These are phyloP conservation scores for Corchorus capsularis DNA, from an alignment of 345 rosid species.

Conservation along the genomic window DNA sequence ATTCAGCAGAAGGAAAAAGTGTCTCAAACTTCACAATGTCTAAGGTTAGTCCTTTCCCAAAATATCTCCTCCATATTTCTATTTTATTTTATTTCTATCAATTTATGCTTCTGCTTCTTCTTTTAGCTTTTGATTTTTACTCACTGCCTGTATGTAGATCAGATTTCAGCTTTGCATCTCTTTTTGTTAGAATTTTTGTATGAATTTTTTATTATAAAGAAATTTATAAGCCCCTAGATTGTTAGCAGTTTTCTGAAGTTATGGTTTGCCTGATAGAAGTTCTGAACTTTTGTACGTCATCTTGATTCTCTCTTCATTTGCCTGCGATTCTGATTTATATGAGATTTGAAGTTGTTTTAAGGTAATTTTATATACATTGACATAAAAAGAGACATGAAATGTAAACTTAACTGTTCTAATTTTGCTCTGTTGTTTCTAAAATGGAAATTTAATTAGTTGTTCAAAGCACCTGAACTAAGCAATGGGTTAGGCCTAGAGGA, in stretches of 20 bases:
- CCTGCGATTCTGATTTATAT: background rate
- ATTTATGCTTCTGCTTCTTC: background rate
- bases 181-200: too few relatives aligned
- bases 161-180: too few relatives aligned
- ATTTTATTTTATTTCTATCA: background rate
- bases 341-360: background rate
- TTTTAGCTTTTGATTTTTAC: background rate
- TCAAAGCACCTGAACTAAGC: background rate
- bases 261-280: background rate
- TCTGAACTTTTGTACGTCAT: background rate
- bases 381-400: background rate
- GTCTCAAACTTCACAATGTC: background rate
- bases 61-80: background rate
- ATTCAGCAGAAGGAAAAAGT: background rate
- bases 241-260: background rate
- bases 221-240: too few relatives aligned
- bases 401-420: background rate
- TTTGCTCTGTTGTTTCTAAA: background rate
- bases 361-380: constrained; percentile 2
- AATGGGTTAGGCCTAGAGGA: background rate
- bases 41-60: constrained; percentile 15
- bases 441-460: background rate
- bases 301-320: background rate
- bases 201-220: too few relatives aligned
- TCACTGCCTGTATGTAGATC: constrained; percentile 3